These are phyloP conservation scores for Ananas comosus DNA, from an alignment of 176 grass and related monocot genomes.

Conservation along the genomic window DNA sequence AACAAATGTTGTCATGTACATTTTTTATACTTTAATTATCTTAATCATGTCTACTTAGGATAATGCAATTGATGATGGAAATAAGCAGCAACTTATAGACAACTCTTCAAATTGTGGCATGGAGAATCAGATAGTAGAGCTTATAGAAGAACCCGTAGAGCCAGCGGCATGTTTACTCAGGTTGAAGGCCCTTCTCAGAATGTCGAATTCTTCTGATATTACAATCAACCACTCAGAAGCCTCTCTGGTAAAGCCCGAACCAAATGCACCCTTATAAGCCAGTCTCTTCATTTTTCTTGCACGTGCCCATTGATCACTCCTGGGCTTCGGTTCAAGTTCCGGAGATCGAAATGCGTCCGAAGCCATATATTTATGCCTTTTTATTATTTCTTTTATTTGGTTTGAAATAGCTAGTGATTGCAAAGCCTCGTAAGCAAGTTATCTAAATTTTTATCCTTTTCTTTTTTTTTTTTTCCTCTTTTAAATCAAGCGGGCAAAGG, in stretches of 20 bases:
- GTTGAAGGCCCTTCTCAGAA: neutral
- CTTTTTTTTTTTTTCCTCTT: too few relatives aligned
- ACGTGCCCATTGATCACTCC: conserved; percentile 1
- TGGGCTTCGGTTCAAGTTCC: neutral
- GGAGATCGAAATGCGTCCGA: neutral
- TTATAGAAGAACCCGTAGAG: neutral
- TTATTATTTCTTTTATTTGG: neutral
- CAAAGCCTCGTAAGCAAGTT: too few relatives aligned
- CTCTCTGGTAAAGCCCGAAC: neutral
- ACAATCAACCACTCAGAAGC: neutral
- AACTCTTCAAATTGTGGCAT: neutral
- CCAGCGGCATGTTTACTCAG: neutral
- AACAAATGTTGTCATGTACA: neutral
- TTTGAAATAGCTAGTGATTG: neutral
- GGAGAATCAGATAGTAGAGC: neutral
- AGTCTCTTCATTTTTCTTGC: neutral
- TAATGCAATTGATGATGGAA: neutral
- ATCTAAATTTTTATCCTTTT: too few relatives aligned
- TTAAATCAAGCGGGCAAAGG: too few relatives aligned
- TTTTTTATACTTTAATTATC: neutral
- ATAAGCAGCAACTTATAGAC: neutral
- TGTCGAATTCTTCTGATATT: neutral
- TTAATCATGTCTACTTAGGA: neutral
- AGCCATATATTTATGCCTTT: neutral
- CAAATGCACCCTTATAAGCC: neutral